phyloP scores from a whole-genome alignment of 805 yeast genomes.

The Brettanomyces naardenensis region DNA sequence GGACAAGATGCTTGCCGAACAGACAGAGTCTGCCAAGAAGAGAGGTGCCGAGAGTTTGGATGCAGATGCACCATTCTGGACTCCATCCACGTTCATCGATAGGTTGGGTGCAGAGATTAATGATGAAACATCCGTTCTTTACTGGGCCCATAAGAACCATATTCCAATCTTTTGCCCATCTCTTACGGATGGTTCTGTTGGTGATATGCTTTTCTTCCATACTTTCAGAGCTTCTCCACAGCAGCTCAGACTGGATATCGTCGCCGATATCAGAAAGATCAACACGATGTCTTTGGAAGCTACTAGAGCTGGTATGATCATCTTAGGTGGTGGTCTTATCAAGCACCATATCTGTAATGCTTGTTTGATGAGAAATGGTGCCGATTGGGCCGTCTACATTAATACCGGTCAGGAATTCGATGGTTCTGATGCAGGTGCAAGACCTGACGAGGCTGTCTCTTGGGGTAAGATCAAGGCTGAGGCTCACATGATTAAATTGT shows the following conservation, averaged over 20 bases:
- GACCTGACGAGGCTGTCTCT: constrained; percentile 97
- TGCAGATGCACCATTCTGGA: constrained; percentile 73
- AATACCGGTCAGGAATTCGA: constrained; percentile 99
- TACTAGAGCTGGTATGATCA: constrained; percentile 87
- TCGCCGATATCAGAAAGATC: constrained; percentile 84
- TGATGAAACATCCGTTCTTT: constrained; percentile 86
- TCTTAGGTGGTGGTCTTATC: constrained; percentile 92
- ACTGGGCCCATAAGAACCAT: constrained; percentile 96
- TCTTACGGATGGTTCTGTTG: constrained; percentile 95
- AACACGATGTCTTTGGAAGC: constrained; percentile 96
- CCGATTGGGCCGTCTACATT: constrained; percentile 94
- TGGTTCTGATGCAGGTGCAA: constrained; percentile 98
- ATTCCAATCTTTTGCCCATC: constrained; percentile 98
- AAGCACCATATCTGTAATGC: constrained; percentile 98
- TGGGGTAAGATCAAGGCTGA: constrained; percentile 99
- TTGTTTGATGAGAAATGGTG: constrained; percentile 98
- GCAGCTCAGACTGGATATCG: constrained; percentile 85
- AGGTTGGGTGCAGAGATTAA: constrained; percentile 93
- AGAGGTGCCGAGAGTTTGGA: constrained; percentile 51
- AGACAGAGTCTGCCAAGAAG: constrained; percentile 53
- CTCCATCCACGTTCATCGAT: constrained; percentile 89
- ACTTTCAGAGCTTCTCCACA: constrained; percentile 91
- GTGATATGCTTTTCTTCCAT: constrained; percentile 98
- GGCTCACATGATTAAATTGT: constrained; percentile 85
- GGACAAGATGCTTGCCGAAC: constrained; percentile 83